Evolutionary conservation across 2,329 filamentous ascomycete genomes (phyloP).

Genomic region (Hypocreales sp.): DNA sequence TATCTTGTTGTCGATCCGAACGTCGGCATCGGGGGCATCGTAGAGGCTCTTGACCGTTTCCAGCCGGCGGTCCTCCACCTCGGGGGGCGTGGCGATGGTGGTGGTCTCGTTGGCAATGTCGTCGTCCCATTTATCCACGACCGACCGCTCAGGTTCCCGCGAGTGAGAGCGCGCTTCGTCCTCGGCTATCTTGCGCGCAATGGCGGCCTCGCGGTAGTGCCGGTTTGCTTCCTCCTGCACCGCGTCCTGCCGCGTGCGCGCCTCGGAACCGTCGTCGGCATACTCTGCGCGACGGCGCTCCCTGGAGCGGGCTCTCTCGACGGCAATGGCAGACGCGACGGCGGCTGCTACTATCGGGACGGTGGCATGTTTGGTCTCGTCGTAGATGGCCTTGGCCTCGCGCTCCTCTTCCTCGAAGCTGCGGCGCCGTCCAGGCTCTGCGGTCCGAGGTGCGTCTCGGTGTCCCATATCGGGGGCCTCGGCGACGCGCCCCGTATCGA

Average conservation of each 20-base stretch:
- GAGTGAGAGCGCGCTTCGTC: constrained; percentile 38
- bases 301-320: constrained; percentile 22
- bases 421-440: constrained; percentile 8
- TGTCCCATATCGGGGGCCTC: constrained; percentile 13
- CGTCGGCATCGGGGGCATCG: constrained; percentile 46
- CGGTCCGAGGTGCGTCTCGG: constrained; percentile 5
- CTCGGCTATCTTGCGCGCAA: constrained; percentile 36
- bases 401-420: constrained; percentile 24
- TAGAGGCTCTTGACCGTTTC: constrained; percentile 30
- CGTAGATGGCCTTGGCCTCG: constrained; percentile 26
- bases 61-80: constrained; percentile 24
- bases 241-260: constrained; percentile 14
- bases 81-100: constrained; percentile 39
- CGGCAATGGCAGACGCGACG: constrained; percentile 29
- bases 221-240: constrained; percentile 42
- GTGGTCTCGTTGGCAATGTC: constrained; percentile 18
- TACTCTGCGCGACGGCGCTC: constrained; percentile 16
- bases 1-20: constrained; percentile 43
- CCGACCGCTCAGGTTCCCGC: constrained; percentile 33
- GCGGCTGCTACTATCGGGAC: constrained; percentile 30
- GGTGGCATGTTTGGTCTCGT: constrained; percentile 31
- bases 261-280: constrained; percentile 17
- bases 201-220: constrained; percentile 38
- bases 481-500: constrained; percentile 23
- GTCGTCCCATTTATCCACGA: constrained; percentile 37